These are phyloP conservation scores for Evansstolkia leycettana DNA, from an alignment of 495 filamentous ascomycete species.

Conservation along the genomic window DNA sequence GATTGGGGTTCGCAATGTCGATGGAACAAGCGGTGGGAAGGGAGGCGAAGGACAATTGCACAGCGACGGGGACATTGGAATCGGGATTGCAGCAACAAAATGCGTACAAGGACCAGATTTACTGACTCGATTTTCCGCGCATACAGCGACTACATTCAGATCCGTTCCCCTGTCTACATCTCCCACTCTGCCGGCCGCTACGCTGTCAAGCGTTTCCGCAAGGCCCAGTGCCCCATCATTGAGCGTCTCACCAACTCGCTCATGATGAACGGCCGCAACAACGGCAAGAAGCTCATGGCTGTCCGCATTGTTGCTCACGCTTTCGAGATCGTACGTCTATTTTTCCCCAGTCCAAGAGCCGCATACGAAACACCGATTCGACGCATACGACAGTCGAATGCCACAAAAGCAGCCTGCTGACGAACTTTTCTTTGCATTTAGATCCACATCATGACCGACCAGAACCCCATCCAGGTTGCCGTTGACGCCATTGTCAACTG, in stretches of 20 bases:
- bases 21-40: conserved; percentile 2
- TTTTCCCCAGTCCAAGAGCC: too few species aligned
- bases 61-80: conserved; percentile 3
- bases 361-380: neutral
- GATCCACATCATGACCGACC: conserved; percentile 99
- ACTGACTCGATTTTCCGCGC: conserved; percentile 32
- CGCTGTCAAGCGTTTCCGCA: conserved; percentile 98
- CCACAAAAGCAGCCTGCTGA: neutral
- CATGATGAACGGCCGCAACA: conserved; percentile 99
- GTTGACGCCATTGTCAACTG: conserved; percentile 99
- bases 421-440: conserved; percentile 17
- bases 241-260: conserved; percentile 99
- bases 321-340: conserved; percentile 87
- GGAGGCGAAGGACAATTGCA: conserved; percentile 1
- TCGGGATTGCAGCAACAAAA: neutral
- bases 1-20: neutral
- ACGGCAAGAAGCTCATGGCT: conserved; percentile 99
- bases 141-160: conserved; percentile 96
- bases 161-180: conserved; percentile 95
- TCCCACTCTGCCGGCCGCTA: conserved; percentile 98
- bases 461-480: conserved; percentile 99
- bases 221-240: conserved; percentile 99
- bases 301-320: conserved; percentile 97
- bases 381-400: neutral
- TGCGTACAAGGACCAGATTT: conserved; percentile 6